Conservation (phyloP, 345 rosid species). For the Linum trigynum region DNA sequence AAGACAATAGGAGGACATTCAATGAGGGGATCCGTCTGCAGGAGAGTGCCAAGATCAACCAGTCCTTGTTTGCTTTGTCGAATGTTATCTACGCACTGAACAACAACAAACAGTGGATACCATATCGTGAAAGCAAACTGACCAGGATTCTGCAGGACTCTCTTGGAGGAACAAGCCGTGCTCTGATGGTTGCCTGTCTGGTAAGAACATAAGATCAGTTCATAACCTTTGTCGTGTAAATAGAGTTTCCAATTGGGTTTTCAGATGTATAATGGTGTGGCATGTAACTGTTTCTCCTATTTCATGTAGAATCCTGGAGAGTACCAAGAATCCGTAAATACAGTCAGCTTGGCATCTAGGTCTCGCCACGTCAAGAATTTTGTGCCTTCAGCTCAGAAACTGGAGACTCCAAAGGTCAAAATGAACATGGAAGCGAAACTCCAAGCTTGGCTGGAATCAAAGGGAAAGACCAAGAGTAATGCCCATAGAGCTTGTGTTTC, state of each 20-base stretch:
- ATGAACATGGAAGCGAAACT: constrained; percentile 81
- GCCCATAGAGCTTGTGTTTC: constrained; percentile 30
- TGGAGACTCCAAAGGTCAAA: constrained; percentile 49
- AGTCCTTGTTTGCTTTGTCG: constrained; percentile 77
- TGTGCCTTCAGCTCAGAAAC: constrained; percentile 39
- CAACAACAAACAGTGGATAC: constrained; percentile 55
- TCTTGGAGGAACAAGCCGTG: constrained; percentile 76
- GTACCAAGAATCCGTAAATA: constrained; percentile 82
- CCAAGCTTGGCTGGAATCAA: constrained; percentile 79
- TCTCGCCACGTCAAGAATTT: constrained; percentile 67
- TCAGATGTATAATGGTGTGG: background rate
- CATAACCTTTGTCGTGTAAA: background rate
- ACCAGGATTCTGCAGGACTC: constrained; percentile 92
- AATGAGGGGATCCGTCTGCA: constrained; percentile 79
- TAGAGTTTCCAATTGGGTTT: constrained; percentile 1
- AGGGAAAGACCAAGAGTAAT: constrained; percentile 65
- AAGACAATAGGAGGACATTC: constrained; percentile 80
- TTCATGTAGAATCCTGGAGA: constrained; percentile 73
- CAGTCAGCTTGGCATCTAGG: constrained; percentile 86
- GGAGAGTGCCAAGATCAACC: constrained; percentile 87
- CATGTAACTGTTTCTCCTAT: background rate
- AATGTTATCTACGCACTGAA: constrained; percentile 86
- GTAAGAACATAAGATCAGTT: constrained; percentile 26
- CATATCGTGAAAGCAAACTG: constrained; percentile 89
- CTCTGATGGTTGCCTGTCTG: constrained; percentile 88